These are phyloP conservation scores for Ustulina deusta DNA, from an alignment of 2,329 filamentous ascomycete genomes.

Conservation along the genomic window DNA sequence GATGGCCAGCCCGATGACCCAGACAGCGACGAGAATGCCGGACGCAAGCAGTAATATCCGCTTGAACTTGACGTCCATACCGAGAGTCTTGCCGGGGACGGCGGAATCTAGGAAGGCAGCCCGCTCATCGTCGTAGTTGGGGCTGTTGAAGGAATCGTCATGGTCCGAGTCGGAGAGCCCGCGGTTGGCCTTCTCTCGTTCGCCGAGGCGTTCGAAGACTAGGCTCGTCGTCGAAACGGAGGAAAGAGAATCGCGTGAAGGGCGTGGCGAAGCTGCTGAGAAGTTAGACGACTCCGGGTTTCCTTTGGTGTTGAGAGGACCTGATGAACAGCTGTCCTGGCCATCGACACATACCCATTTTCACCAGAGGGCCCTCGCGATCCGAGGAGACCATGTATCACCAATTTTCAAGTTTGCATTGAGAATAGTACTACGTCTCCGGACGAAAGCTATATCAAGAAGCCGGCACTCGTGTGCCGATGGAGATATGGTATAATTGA, in stretches of 20 bases:
- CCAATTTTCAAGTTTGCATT: conserved; percentile 17
- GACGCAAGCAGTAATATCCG: conserved; percentile 71
- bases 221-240: conserved; percentile 86
- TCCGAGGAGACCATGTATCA: conserved; percentile 12
- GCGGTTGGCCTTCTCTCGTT: conserved; percentile 58
- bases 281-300: conserved; percentile 6
- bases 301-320: background rate
- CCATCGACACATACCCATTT: conserved; percentile 29
- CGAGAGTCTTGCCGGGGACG: conserved; percentile 57
- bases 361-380: conserved; percentile 22
- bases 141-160: conserved; percentile 60
- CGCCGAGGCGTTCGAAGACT: conserved; percentile 80
- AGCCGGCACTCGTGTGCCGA: background rate
- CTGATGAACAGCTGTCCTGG: background rate
- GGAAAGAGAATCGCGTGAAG: conserved; percentile 72
- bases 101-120: conserved; percentile 64
- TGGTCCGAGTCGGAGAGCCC: conserved; percentile 56
- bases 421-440: background rate
- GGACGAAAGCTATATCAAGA: background rate
- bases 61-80: conserved; percentile 75
- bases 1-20: conserved; percentile 74
- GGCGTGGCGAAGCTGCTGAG: conserved; percentile 51
- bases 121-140: conserved; percentile 57
- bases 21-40: conserved; percentile 72
- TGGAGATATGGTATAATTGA: background rate